phyloP scores from a whole-genome alignment of 2,329 filamentous ascomycete genomes.

The Ophiostoma fasciatum region DNA sequence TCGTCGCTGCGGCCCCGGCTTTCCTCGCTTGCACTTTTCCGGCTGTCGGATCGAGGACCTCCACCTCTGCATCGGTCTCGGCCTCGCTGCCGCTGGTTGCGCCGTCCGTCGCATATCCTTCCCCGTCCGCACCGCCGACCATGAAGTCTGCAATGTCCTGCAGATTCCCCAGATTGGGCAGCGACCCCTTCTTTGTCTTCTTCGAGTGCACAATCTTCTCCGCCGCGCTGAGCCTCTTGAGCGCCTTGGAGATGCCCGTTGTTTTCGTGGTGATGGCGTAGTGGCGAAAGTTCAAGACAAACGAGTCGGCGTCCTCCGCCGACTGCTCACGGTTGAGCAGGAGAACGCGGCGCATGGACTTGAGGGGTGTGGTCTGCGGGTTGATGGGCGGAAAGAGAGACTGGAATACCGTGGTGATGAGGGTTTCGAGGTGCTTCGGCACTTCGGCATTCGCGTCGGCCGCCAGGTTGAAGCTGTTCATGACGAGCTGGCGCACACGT shows the following conservation, averaged over 20 bases:
- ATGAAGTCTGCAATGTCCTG: constrained; percentile 93
- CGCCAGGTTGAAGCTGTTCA: constrained; percentile 84
- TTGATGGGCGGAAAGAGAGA: constrained; percentile 93
- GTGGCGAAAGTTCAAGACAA: constrained; percentile 77
- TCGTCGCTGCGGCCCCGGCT: constrained; percentile 32
- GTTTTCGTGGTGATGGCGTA: constrained; percentile 87
- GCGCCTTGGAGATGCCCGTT: constrained; percentile 68
- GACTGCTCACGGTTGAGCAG: constrained; percentile 69
- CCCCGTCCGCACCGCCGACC: constrained; percentile 61
- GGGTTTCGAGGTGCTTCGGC: constrained; percentile 86
- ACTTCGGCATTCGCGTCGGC: constrained; percentile 50
- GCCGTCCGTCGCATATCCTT: constrained; percentile 72
- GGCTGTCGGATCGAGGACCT: constrained; percentile 54
- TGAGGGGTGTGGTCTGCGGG: constrained; percentile 74
- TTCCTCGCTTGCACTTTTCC: constrained; percentile 42
- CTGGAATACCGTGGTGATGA: constrained; percentile 89
- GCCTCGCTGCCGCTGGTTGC: constrained; percentile 72
- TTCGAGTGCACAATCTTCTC: constrained; percentile 56
- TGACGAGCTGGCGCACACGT: constrained; percentile 51
- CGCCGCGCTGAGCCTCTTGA: constrained; percentile 72
- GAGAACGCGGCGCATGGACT: constrained; percentile 83
- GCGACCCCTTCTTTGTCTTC: constrained; percentile 48
- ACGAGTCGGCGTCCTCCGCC: constrained; percentile 47
- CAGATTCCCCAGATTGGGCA: constrained; percentile 82
- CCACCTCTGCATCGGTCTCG: constrained; percentile 91